phyloP scores from a whole-genome alignment of 176 grass and related monocot genomes.

The Tillandsia leiboldiana region DNA sequence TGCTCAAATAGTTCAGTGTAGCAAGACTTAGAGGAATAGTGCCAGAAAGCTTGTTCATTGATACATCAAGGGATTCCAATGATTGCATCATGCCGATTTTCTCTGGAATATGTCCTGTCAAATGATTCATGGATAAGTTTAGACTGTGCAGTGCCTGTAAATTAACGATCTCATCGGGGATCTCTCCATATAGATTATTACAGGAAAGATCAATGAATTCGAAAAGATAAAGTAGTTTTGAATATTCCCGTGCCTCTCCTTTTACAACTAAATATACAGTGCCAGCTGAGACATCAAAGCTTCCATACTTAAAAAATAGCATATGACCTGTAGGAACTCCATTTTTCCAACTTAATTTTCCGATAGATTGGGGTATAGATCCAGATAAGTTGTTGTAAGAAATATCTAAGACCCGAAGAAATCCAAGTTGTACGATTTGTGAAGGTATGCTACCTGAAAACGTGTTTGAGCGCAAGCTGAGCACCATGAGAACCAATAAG shows the following conservation, averaged over 20 bases:
- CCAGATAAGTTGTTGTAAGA: conserved; percentile 7
- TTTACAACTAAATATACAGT: conserved; percentile 10
- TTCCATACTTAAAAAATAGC: neutral
- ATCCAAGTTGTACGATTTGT: no score
- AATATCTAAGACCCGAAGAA: no score
- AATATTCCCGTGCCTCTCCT: conserved; percentile 17
- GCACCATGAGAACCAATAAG: no score
- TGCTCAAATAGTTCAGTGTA: neutral
- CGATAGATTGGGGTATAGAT: conserved; percentile 19
- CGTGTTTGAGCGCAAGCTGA: no score
- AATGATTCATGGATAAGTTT: conserved; percentile 8
- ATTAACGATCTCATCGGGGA: conserved; percentile 1
- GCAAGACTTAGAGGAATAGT: neutral
- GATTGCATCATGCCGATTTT: neutral
- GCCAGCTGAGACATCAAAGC: neutral
- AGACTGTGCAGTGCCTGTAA: neutral
- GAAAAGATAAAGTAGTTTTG: neutral
- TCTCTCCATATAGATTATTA: conserved; percentile 13
- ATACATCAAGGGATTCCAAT: conserved; percentile 1
- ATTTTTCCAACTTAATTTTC: conserved; percentile 20
- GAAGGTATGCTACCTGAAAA: no score
- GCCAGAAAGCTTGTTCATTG: no score
- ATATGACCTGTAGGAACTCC: neutral
- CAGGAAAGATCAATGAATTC: neutral
- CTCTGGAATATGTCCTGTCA: conserved; percentile 3